These are phyloP conservation scores for Cladosporium sp. DNA, from an alignment of 2,329 filamentous ascomycete species.

Conservation along the genomic window DNA sequence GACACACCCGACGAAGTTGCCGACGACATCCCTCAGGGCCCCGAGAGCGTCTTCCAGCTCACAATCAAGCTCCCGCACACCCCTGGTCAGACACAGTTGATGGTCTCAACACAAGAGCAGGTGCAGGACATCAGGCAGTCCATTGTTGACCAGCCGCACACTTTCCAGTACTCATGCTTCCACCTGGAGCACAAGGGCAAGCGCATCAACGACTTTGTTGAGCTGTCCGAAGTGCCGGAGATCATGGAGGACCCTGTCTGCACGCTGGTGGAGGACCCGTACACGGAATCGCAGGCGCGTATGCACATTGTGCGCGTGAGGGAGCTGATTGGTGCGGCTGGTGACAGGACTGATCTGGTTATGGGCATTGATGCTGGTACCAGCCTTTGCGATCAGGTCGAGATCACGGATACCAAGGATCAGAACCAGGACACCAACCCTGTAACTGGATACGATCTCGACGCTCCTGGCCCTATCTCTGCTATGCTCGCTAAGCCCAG, in stretches of 20 bases:
- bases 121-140: constrained; percentile 96
- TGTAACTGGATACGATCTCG: constrained; percentile 71
- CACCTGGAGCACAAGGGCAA: constrained; percentile 86
- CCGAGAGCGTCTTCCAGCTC: constrained; percentile 56
- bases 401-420: constrained; percentile 22
- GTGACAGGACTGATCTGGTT: constrained; percentile 77
- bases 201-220: constrained; percentile 90
- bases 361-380: constrained; percentile 79
- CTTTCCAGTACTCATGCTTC: constrained; percentile 98
- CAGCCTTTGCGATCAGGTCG: constrained; percentile 78
- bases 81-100: constrained; percentile 73
- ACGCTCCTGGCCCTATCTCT: constrained; percentile 59
- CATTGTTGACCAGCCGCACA: constrained; percentile 85
- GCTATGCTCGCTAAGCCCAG: constrained; percentile 63
- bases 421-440: constrained; percentile 31
- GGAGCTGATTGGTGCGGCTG: constrained; percentile 87
- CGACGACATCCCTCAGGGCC: constrained; percentile 15
- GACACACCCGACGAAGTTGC: constrained; percentile 18
- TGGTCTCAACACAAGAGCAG: constrained; percentile 83
- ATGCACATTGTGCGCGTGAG: constrained; percentile 88
- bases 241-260: constrained; percentile 73
- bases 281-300: constrained; percentile 96
- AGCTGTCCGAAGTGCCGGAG: constrained; percentile 80
- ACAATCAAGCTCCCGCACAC: constrained; percentile 76
- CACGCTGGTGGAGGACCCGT: constrained; percentile 82